Percentiles rank a stretch among this genome's conserved stretches.
Evolutionary conservation across 2,329 filamentous ascomycete genomes (phyloP).

Genomic region (Hymenoscyphus occultus): DNA sequence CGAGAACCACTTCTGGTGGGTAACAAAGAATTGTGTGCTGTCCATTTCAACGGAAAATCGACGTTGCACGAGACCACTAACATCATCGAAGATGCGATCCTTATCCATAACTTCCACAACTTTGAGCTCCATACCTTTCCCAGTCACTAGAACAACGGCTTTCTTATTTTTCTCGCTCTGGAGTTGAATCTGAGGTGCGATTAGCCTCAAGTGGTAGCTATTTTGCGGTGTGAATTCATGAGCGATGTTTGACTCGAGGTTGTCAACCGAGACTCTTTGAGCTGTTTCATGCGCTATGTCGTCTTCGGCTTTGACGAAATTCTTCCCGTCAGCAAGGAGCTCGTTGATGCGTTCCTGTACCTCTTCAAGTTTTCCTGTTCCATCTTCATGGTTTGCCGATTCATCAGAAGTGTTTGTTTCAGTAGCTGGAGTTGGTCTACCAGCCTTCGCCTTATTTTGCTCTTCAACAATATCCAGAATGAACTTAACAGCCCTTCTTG

Average conservation of each 20-base stretch:
- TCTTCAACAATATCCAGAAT: slow-evolving; percentile 97
- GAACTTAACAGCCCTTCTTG: slow-evolving; percentile 91
- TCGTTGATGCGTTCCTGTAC: slow-evolving; percentile 84
- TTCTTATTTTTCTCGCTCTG: slow-evolving; percentile 98
- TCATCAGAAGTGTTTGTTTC: slow-evolving; percentile 31
- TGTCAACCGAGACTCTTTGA: slow-evolving; percentile 48
- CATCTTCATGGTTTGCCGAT: slow-evolving; percentile 20
- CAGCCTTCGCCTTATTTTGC: slow-evolving; percentile 60
- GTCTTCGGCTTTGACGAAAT: slow-evolving; percentile 69
- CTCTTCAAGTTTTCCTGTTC: slow-evolving; percentile 48
- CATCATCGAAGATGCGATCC: slow-evolving; percentile 82
- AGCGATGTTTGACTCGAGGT: slow-evolving; percentile 73
- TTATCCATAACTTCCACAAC: slow-evolving; percentile 98
- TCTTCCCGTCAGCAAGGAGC: slow-evolving; percentile 78
- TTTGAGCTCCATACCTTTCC: slow-evolving; percentile 97
- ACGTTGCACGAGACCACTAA: slow-evolving; percentile 92
- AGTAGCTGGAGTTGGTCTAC: slow-evolving; percentile 35
- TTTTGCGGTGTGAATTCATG: slow-evolving; percentile 88
- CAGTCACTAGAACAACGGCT: slow-evolving; percentile 92
- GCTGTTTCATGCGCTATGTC: slow-evolving; percentile 41
- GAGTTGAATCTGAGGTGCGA: slow-evolving; percentile 95
- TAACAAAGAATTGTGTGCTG: slow-evolving; percentile 96
- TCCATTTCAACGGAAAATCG: slow-evolving; percentile 95
- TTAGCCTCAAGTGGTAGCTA: slow-evolving; percentile 90
- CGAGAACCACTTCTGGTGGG: slow-evolving; percentile 85